Percentiles rank a stretch among this genome's conserved stretches.
Conservation (phyloP, 257 asterid species). For the Solanum stenotomum region DNA sequence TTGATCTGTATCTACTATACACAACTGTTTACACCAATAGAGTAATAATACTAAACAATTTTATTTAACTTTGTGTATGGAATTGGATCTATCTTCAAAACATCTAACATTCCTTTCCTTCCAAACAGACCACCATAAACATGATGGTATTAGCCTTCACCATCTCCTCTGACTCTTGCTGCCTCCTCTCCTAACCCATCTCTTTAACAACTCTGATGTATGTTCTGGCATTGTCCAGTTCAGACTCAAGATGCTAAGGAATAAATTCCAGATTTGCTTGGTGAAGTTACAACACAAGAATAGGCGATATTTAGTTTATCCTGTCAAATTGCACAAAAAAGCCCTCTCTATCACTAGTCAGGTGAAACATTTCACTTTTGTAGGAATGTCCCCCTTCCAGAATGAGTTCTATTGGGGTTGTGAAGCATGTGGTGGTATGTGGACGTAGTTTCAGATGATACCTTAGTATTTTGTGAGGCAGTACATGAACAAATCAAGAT, state of each 20-base stretch:
- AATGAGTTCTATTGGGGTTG: not conserved
- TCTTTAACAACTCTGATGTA: not conserved
- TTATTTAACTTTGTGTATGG: not conserved
- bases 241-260: not conserved
- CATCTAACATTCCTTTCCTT: not conserved
- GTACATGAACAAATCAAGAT: not conserved
- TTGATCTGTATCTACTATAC: not conserved
- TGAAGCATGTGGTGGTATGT: not conserved
- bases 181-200: not conserved
- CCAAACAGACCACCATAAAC: not conserved
- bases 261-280: not conserved
- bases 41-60: not conserved
- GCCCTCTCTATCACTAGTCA: not conserved
- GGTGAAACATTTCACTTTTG: not conserved
- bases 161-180: not conserved
- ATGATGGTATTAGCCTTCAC: not conserved
- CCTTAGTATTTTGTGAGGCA: not conserved
- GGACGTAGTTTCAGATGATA: not conserved
- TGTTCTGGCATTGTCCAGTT: not conserved
- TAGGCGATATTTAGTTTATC: not conserved
- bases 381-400: not conserved
- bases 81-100: not conserved
- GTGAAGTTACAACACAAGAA: not conserved
- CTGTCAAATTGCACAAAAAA: not conserved
- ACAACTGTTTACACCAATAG: not conserved